phyloP scores from a whole-genome alignment of 495 filamentous ascomycete genomes.

The Annulohypoxylon stygium region DNA sequence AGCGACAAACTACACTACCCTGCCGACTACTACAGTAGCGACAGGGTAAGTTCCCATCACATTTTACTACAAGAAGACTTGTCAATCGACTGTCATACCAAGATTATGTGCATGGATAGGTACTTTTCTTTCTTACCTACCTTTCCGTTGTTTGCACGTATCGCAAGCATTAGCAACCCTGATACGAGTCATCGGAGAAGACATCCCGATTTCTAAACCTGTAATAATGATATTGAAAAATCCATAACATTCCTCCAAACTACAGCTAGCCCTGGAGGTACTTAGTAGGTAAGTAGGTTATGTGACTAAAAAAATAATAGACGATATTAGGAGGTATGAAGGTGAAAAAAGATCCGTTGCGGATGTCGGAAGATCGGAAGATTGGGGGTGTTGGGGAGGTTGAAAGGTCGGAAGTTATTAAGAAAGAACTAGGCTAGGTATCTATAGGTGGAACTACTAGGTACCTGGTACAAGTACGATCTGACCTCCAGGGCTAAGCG shows the following conservation, averaged over 20 bases:
- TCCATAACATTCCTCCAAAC: neutral
- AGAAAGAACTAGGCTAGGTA: too few relatives aligned
- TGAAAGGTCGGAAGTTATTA: conserved; percentile 5
- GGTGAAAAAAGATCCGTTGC: conserved; percentile 6
- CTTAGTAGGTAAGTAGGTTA: too few relatives aligned
- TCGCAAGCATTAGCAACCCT: conserved; percentile 62
- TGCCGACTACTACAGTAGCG: conserved; percentile 38
- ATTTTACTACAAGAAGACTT: conserved; percentile 31
- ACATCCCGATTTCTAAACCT: conserved; percentile 13
- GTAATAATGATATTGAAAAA: conserved; percentile 3
- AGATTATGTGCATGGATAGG: neutral
- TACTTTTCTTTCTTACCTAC: conserved; percentile 15
- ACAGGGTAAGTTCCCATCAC: conserved; percentile 43
- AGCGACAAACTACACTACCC: conserved; percentile 27
- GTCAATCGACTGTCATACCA: conserved; percentile 5
- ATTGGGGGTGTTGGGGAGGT: neutral
- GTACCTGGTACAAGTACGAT: too few relatives aligned
- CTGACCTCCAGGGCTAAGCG: too few relatives aligned
- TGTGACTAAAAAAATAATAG: neutral
- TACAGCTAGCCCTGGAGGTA: too few relatives aligned
- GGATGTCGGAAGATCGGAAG: conserved; percentile 49
- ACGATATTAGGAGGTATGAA: neutral
- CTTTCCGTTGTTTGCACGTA: conserved; percentile 59
- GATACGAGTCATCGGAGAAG: conserved; percentile 42
- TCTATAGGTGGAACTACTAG: too few relatives aligned